phyloP scores from a whole-genome alignment of 2,329 filamentous ascomycete species.

The Calonectria leucothoes region DNA sequence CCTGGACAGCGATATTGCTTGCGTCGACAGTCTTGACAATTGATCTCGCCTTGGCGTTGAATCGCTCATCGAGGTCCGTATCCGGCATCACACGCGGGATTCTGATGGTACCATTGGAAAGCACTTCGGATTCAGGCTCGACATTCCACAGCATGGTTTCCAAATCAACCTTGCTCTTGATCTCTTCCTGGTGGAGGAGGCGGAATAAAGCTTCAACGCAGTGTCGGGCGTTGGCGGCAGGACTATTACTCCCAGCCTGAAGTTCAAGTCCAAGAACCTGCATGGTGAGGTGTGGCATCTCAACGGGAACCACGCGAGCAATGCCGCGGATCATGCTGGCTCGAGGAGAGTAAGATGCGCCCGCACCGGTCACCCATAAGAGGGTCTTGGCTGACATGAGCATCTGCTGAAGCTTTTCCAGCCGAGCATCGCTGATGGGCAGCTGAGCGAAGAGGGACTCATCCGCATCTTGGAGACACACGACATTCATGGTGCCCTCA shows the following conservation, averaged over 20 bases:
- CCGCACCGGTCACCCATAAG: background rate
- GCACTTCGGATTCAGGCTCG: background rate
- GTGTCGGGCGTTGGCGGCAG: background rate
- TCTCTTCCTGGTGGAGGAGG: background rate
- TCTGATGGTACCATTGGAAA: background rate
- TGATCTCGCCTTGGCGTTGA: background rate
- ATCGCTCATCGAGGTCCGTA: background rate
- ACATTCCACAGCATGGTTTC: background rate
- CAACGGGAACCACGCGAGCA: background rate
- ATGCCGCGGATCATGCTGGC: background rate
- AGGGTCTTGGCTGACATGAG: background rate
- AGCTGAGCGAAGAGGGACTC: background rate
- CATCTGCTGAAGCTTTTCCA: background rate
- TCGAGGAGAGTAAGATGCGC: background rate
- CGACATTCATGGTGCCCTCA: background rate
- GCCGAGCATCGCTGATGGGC: background rate
- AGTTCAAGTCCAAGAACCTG: background rate
- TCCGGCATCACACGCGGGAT: background rate
- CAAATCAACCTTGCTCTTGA: background rate
- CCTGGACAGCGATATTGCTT: background rate
- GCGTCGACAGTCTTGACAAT: background rate
- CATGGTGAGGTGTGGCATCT: background rate
- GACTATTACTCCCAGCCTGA: background rate
- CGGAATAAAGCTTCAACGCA: background rate
- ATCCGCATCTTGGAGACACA: background rate